A percentile compares a stretch with the other conserved stretches of the same genome.
These are phyloP conservation scores for slime mould (Dictyostelium discoideum) DNA, from an alignment of 78 protist species.

Conservation along the genomic window dicty_2.7 NC_007088.5:1593501-1594000, in stretches of 20 bases:
- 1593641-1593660: neutral
- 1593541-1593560: neutral
- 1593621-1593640: neutral
- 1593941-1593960: neutral
- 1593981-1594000: neutral
- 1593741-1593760: neutral
- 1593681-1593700: neutral
- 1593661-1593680: neutral
- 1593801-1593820: neutral
- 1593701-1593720: neutral
- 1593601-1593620: neutral
- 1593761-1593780: neutral
- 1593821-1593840: neutral
- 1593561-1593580: neutral
- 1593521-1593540: neutral
- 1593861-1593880: neutral
- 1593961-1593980: neutral
- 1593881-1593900: neutral
- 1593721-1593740: neutral
- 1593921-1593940: neutral
- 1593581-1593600: neutral
- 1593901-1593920: neutral
- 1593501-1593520: neutral
- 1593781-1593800: neutral
- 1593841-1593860: neutral